These are phyloP conservation scores for Aspergillus ostianus DNA, from an alignment of 495 filamentous ascomycete species.

Conservation along the genomic window DNA sequence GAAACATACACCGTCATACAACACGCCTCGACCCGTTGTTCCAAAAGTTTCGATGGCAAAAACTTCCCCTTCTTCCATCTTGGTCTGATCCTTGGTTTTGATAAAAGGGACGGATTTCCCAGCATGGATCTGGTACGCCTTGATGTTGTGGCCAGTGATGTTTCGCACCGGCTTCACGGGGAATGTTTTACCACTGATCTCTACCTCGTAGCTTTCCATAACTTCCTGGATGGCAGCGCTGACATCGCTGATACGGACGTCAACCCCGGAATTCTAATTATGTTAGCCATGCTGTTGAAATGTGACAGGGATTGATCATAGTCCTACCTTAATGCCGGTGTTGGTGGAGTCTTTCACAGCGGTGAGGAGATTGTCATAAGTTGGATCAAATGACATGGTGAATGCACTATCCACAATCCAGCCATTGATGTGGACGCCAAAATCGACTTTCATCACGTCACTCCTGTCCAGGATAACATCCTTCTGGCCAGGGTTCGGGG, in stretches of 20 bases:
- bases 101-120: slow-evolving; percentile 62
- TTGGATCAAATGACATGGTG: slow-evolving; percentile 60
- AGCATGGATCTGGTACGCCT: slow-evolving; percentile 58
- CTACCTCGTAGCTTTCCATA: slow-evolving; percentile 67
- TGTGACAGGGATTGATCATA: neutral
- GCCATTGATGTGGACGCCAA: slow-evolving; percentile 64
- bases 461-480: slow-evolving; percentile 50
- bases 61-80: slow-evolving; percentile 66
- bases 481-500: slow-evolving; percentile 62
- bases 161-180: slow-evolving; percentile 60
- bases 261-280: slow-evolving; percentile 56
- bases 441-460: slow-evolving; percentile 69
- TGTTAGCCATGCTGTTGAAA: slow-evolving; percentile 6
- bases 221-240: slow-evolving; percentile 63
- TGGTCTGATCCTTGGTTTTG: slow-evolving; percentile 55
- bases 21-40: slow-evolving; percentile 53
- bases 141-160: slow-evolving; percentile 60
- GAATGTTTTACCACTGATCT: slow-evolving; percentile 53
- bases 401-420: slow-evolving; percentile 66
- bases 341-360: slow-evolving; percentile 65
- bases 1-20: slow-evolving; percentile 41
- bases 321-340: slow-evolving; percentile 52
- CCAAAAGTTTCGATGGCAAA: slow-evolving; percentile 70
- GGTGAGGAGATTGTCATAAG: slow-evolving; percentile 59
- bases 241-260: slow-evolving; percentile 60